These are phyloP conservation scores for Lotus japonicus DNA, from an alignment of 306 rosid genomes.

Conservation along the genomic window DNA sequence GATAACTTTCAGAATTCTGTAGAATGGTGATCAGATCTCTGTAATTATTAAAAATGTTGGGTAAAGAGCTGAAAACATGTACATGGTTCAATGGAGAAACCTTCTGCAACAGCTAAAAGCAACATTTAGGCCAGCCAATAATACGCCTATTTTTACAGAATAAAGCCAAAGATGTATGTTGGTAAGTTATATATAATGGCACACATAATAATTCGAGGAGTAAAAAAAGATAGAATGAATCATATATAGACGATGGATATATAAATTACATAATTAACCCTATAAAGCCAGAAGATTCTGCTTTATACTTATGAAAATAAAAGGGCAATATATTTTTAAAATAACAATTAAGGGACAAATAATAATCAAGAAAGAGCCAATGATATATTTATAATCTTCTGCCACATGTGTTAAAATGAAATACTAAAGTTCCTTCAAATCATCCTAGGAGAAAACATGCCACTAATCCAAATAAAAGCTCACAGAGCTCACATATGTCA, in stretches of 20 bases:
- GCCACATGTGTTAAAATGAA: neutral
- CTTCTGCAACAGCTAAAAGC: no score
- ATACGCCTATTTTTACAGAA: neutral
- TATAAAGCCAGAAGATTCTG: neutral
- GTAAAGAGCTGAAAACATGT: no score
- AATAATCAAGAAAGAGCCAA: neutral
- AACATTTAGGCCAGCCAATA: neutral
- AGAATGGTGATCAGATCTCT: no score
- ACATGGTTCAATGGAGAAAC: no score
- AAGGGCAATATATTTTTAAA: neutral
- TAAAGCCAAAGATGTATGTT: neutral
- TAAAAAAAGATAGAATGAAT: neutral
- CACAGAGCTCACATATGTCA: neutral
- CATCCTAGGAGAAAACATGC: neutral
- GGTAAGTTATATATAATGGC: neutral
- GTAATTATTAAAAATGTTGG: no score
- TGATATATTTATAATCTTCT: neutral
- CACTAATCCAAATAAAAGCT: conserved; percentile 12
- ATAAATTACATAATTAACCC: neutral
- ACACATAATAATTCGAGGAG: neutral
- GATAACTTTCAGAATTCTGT: no score
- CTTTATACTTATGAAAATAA: neutral
- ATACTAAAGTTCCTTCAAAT: conserved; percentile 12
- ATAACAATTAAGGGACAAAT: neutral
- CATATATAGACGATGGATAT: neutral